Base-by-base conservation (phyloP, 306 rosid genomes). In the Acacia acuminata region DNA sequence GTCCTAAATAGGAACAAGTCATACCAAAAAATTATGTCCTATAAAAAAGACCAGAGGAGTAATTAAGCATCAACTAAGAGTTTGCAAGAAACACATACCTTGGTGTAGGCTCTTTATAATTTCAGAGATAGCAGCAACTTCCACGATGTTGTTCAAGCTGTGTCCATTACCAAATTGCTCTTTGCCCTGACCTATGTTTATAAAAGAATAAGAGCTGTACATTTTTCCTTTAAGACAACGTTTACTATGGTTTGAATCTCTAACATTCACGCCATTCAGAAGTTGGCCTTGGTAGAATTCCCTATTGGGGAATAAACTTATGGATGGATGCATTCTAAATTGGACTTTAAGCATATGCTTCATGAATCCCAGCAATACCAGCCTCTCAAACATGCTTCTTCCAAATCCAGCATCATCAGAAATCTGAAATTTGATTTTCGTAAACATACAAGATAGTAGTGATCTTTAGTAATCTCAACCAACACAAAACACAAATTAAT, bases 311-410 rank as follows among this genome's bases (percentile, higher is more conserved):
- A 88, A 88, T 27, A 48, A 36, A 71, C 89, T 86, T 64, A 88
- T 86, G 27, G 88, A 82, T 66, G 91, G 89, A 82, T 84, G 91
- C 91, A 88, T 86, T 77, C 91, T 84, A 36, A 79, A 81, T 15
- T 88, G 89, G 63, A 86, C 61, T 58, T 86, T 58, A 60, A 88
- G 88, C 51, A 86, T 75, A 8, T 79, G 88, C 74, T 25, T 86
- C 70, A 55, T 63, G 66, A 71, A 71, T 32, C 88, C 89, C 73
- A 83, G 76, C 22, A 7, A 10, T 16, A 76, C 89, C 72, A 88
- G 53, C 74, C 91, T 88, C 82, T 84, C 80, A 8, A 88, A 86
- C 83, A 88, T 38, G 27, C 91, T 87, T 81, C 91, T 88, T 79
- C 92, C 90, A 45, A 82, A 89, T 13, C 79, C 83, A 69, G 89